Percentiles rank a stretch among this genome's conserved stretches.
These are phyloP conservation scores for Exophiala xenobiotica DNA, from an alignment of 2,329 filamentous ascomycete species.

Conservation along the genomic window DNA sequence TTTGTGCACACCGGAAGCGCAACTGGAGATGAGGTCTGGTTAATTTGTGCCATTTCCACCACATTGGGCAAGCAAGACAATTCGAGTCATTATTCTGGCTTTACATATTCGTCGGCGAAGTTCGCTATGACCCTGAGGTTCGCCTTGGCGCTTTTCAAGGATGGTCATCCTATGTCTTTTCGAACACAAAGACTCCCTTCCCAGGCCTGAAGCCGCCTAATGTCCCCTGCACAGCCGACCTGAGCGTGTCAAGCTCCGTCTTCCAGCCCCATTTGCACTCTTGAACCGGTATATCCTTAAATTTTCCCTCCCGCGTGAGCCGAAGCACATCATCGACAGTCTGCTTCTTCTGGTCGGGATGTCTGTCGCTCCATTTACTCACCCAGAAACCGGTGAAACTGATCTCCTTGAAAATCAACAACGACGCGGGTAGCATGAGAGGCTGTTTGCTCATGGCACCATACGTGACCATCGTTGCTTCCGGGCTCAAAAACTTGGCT, in stretches of 20 bases:
- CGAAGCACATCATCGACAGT: conserved; percentile 84
- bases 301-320: conserved; percentile 71
- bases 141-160: no score
- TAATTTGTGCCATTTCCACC: no score
- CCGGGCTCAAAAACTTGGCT: conserved; percentile 68
- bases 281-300: conserved; percentile 79
- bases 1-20: no score
- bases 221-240: conserved; percentile 75
- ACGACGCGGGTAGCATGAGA: conserved; percentile 72
- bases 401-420: conserved; percentile 92
- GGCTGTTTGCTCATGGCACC: conserved; percentile 93
- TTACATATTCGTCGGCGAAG: no score
- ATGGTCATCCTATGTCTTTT: no score
- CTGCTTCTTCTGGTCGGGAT: conserved; percentile 70
- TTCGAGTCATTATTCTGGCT: no score
- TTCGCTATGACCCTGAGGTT: no score
- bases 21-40: no score
- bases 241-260: conserved; percentile 68
- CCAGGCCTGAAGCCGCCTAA: conserved; percentile 80
- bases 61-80: no score
- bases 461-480: conserved; percentile 83
- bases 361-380: conserved; percentile 77
- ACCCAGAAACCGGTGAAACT: conserved; percentile 94
- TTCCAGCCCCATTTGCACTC: conserved; percentile 81
- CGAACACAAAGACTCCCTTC: conserved; percentile 88